These are phyloP conservation scores for Corchorus olitorius DNA, from an alignment of 345 rosid genomes.

Conservation along the genomic window DNA sequence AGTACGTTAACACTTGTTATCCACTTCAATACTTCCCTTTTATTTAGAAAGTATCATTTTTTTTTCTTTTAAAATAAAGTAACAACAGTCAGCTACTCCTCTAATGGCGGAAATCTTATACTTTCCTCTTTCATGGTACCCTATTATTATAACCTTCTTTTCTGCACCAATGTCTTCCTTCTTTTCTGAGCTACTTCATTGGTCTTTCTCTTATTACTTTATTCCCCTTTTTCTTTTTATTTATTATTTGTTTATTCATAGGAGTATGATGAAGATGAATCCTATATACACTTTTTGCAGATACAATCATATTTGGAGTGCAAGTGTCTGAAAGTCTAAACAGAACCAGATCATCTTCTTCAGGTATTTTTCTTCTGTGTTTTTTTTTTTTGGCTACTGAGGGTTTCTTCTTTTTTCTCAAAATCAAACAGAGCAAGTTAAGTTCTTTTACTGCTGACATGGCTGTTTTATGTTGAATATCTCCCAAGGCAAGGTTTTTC, in stretches of 20 bases:
- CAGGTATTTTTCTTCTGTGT: slow-evolving; percentile 21
- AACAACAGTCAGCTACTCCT: slow-evolving; percentile 23
- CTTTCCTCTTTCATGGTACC: slow-evolving; percentile 11
- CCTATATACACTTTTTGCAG: slow-evolving; percentile 11
- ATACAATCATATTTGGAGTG: not conserved
- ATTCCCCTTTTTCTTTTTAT: not conserved
- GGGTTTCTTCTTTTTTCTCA: not conserved
- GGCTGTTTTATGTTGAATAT: slow-evolving; percentile 13
- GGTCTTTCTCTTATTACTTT: not conserved
- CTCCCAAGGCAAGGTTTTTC: not conserved
- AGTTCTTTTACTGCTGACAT: not conserved
- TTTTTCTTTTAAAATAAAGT: no score
- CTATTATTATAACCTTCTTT: slow-evolving; percentile 7
- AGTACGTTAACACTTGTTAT: not conserved
- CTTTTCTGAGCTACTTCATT: slow-evolving; percentile 14
- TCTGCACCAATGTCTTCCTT: slow-evolving; percentile 6
- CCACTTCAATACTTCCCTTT: not conserved
- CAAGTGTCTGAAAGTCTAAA: slow-evolving; percentile 3
- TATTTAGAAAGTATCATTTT: not conserved
- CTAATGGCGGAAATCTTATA: slow-evolving; percentile 35
- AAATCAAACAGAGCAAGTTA: not conserved
- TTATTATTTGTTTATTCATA: not conserved
- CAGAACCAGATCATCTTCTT: slow-evolving; percentile 21
- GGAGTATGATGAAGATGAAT: not conserved
- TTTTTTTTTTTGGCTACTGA: not conserved